Evolutionary conservation across 164 flowering plant genomes (phyloP), one percentile per base, ranked within the genome.

Genomic region (Saururus chinensis): DNA sequence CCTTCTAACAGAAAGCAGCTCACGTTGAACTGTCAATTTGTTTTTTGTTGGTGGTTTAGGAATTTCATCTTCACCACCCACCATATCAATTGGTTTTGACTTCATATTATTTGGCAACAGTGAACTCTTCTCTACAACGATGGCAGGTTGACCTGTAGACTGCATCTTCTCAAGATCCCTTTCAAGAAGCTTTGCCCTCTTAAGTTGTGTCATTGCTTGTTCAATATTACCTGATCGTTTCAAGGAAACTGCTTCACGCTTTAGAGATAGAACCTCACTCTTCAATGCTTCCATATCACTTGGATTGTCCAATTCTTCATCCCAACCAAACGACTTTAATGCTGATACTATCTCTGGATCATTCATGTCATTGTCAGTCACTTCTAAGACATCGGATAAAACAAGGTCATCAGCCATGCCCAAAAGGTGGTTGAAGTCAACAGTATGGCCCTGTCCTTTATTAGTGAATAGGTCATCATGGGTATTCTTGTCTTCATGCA

Each of bases 271-370:
- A 62, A 87, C 79, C 70, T 90, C 85, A 69, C 59, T 70, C 26
- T 12, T 25, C 19, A 83, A 53, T 52, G 77, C 65, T 64, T 83
- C 82, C 23, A 53, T 70, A 51, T 83, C 82, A 68, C 49, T 51
- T 58, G 71, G 57, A 58, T 59, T 66, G 64, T 73, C 56, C n/a
- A 51, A 70, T 19, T 86, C 90, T 56, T 87, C 96, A 25, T 70
- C 52, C 98, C 98, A 93, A 54, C 98, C 98, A 58, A 90, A 69
- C 45, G 92, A 82, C 66, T 75, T 63, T 55, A 93, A 73, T 51
- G 95, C 79, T 65, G 78, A 77, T 60, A 76, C 74, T 7, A 93
- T 80, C 57, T 85, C 97, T 22, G 98, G 97, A 55, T 93, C 96
- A 68, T 80, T 69, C 81, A 90, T 65, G 72, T 93, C 98, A 60